Base-by-base conservation (phyloP, 2,329 filamentous ascomycete species). In the Neophaeococcomyces aloes region DNA sequence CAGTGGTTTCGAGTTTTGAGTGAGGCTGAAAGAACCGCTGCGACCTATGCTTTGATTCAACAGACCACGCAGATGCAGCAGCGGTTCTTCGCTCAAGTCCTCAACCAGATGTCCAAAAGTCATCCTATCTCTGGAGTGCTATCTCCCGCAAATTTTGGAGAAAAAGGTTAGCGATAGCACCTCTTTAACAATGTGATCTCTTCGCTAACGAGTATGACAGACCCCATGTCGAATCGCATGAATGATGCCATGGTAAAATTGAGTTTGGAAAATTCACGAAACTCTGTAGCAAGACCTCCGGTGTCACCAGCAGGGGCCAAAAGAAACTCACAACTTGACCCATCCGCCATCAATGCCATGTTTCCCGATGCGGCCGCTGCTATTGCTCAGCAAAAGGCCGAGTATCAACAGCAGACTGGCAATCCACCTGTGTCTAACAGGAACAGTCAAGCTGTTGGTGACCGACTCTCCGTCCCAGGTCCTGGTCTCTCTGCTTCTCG, bases 61-160 rank as follows among this genome's bases (percentile, higher is more conserved):
- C 91, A 98, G 72, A 96, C 91, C 4, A 98, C 91, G 3, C 91
- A 96, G 67, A 89, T 98, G 49, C 91, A 98, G 69, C 94, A 96
- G 60, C 81, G 91, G 44, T 98, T 98, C 73, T 98, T 98, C 67
- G 96, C 96, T 55, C 89, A 96, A 66, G 87, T 98, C 36, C 72
- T 98, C 56, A 88, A 96, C 70, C 91, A 98, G 65, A 98, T 96
- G 91, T 88, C 88, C 52, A 94, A 95, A 69, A 94, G 81, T 58
- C 88, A 96, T 64, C 91, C 91, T 21, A 93, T 96, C 85, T 94
- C 89, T 29, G 86, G 89, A 42, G 83, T 98, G 29, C 67, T 98
- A 41, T 96, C 91, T 21, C 91, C 91, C 23, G 83, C 91, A 44
- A 94, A 87, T 60, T 95, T 96, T 64, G 74, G 74, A 41, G 91